Base-by-base conservation (phyloP, 176 grass and related monocot species). In the Avena atlantica region DNA sequence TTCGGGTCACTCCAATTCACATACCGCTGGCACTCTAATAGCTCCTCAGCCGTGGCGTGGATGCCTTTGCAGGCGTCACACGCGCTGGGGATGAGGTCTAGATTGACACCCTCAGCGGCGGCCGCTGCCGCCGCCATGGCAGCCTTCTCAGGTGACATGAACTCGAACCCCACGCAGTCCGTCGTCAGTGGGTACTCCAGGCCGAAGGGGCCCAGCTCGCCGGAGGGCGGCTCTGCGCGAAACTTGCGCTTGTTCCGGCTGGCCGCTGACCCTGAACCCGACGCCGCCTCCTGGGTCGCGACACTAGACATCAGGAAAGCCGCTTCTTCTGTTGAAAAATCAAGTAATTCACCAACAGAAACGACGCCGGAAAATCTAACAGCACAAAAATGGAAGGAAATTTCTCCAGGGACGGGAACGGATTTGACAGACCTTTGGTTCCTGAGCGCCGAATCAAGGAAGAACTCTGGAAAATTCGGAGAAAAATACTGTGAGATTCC, bases 241-340 rank as follows among this genome's bases (percentile, higher is more conserved):
- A 89, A 99, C 75, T 99, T 99, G 50, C 97, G 87, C 91, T 99
- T 99, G 86, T 99, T 99, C 86, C 94, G 84, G 80, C 89, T 96
- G 69, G 78, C 61, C 8, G 91, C 88, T 77, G 64, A 13, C 10
- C 70, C 45, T 31, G 87, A 72, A 44, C 73, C 82, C 55, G 71
- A 88, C 55, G 90, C 44, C 44, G 50, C 82, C 77, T 58, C 51
- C 70, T 74, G 65, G 13, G 56, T 70, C 78, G 78, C 90, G 44
- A 81, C 47, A 71, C 62, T 85, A 44, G 86, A 81, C 90, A 88
- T 88, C 69, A 70, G 9, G 70, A 76, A 23, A 14, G 61, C 78
- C 31, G 23, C 70, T 37, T 15, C 40, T 50, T 62, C n/a, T 44
- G 8, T 24, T 52, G 6, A 19, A n/a, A 68, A 42, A 86, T 74